These are phyloP conservation scores for Hypoxylon cercidicola DNA, from an alignment of 495 filamentous ascomycete genomes.

Conservation along the genomic window DNA sequence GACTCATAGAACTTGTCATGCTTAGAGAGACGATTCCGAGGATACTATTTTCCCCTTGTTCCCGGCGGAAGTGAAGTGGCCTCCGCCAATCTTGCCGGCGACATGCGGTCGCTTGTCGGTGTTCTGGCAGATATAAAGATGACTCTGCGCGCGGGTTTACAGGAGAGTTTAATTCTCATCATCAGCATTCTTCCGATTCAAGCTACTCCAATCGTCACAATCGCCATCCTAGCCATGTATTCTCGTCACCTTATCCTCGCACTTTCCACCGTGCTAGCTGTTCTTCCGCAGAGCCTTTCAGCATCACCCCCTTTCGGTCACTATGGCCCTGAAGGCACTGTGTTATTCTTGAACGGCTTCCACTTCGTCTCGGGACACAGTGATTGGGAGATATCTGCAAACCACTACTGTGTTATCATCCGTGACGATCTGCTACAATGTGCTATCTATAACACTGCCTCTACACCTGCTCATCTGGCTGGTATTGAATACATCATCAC, in stretches of 20 bases:
- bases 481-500: slow-evolving; percentile 47
- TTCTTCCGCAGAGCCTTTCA: slow-evolving; percentile 21
- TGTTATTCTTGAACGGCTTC: slow-evolving; percentile 54
- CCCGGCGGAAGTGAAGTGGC: slow-evolving; percentile 5
- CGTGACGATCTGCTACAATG: slow-evolving; percentile 44
- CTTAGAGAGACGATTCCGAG: slow-evolving; percentile 11
- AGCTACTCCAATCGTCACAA: slow-evolving; percentile 1
- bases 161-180: slow-evolving; percentile 1
- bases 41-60: slow-evolving; percentile 4
- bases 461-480: slow-evolving; percentile 39
- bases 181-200: slow-evolving; percentile 2
- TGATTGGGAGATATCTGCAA: slow-evolving; percentile 48
- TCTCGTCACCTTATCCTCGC: slow-evolving; percentile 11
- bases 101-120: slow-evolving; percentile 3
- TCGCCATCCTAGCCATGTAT: slow-evolving; percentile 17
- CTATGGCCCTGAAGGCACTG: slow-evolving; percentile 42
- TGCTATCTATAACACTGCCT: slow-evolving; percentile 42
- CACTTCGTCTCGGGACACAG: slow-evolving; percentile 50
- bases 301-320: slow-evolving; percentile 43
- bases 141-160: background rate
- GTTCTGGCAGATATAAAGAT: slow-evolving; percentile 19
- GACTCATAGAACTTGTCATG: slow-evolving; percentile 1
- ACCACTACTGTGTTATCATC: slow-evolving; percentile 52
- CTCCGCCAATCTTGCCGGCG: background rate
- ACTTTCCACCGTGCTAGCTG: slow-evolving; percentile 15